Conservation (phyloP, 2,329 filamentous ascomycete genomes). For the Colletotrichum tropicicola region DNA sequence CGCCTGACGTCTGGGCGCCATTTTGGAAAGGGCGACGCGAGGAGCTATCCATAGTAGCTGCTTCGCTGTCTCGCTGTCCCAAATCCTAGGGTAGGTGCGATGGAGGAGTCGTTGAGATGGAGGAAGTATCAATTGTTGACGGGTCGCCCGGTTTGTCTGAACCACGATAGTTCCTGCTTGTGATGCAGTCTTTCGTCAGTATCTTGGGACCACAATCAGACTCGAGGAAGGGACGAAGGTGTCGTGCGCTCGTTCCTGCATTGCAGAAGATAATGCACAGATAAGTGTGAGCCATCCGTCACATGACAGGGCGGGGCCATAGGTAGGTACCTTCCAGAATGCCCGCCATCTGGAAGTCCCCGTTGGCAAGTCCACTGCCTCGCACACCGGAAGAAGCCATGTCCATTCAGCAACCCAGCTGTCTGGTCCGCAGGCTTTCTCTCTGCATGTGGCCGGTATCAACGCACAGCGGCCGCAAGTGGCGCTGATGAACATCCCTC, state of each 20-base stretch:
- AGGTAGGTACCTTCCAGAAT: no score
- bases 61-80: neutral
- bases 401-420: no score
- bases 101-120: neutral
- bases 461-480: no score
- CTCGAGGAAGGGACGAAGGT: neutral
- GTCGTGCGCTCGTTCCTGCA: neutral
- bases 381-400: no score
- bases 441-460: no score
- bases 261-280: no score
- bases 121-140: neutral
- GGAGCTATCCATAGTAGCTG: constrained; percentile 28
- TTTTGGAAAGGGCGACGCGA: constrained; percentile 11
- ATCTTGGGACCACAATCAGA: neutral
- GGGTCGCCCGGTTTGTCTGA: neutral
- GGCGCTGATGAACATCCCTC: no score
- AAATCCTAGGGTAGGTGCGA: neutral
- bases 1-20: constrained; percentile 23
- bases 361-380: no score
- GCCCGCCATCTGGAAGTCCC: no score
- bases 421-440: no score
- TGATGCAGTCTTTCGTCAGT: neutral
- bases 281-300: no score
- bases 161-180: neutral
- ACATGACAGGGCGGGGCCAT: no score